These are phyloP conservation scores for Diplodia sapinea DNA, from an alignment of 2,329 filamentous ascomycete species.

Conservation along the genomic window DNA sequence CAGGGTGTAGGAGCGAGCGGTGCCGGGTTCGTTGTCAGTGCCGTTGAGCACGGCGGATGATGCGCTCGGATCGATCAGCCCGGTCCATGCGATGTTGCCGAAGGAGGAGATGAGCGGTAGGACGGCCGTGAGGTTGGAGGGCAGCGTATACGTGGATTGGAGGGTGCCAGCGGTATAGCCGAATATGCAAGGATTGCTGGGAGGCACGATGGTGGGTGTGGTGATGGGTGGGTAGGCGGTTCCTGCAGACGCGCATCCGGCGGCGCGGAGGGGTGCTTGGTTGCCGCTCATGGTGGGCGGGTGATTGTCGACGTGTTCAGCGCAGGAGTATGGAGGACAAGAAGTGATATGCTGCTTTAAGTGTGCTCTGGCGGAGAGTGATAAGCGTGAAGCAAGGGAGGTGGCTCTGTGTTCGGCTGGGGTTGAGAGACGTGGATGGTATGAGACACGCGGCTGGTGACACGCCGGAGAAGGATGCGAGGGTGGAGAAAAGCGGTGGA, in stretches of 20 bases:
- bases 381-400: constrained; percentile 17
- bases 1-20: constrained; percentile 16
- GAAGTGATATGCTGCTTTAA: not conserved
- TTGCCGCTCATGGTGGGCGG: constrained; percentile 7
- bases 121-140: constrained; percentile 13
- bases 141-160: constrained; percentile 19
- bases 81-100: constrained; percentile 18
- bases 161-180: constrained; percentile 5
- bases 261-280: constrained; percentile 20
- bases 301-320: not conserved
- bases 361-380: constrained; percentile 2
- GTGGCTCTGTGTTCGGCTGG: not conserved
- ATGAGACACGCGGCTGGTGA: constrained; percentile 7
- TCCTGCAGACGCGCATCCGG: constrained; percentile 18
- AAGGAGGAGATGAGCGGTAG: constrained; percentile 29
- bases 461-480: not conserved
- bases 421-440: not conserved
- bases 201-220: constrained; percentile 17
- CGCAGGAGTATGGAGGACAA: not conserved
- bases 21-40: constrained; percentile 20
- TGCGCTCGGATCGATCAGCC: not conserved
- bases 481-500: not conserved
- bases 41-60: constrained; percentile 23
- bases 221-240: constrained; percentile 23
- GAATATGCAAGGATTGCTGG: constrained; percentile 16